Conservation (phyloP, 306 rosid species). For the Glycine tomentella region DNA sequence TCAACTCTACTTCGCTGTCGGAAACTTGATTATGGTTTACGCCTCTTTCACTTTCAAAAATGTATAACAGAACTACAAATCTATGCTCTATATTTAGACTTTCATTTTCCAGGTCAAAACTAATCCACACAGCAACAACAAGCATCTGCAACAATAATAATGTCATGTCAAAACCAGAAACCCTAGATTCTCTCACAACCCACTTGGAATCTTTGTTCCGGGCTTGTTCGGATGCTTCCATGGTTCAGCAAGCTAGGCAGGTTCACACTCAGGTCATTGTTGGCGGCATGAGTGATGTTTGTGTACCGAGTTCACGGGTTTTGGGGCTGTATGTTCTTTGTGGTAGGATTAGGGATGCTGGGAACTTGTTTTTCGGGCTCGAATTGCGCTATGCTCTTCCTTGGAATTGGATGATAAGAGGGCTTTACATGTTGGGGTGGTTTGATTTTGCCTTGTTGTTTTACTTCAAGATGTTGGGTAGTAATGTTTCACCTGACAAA, state of each 20-base stretch:
- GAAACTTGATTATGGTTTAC: constrained; percentile 16
- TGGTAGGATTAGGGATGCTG: constrained; percentile 63
- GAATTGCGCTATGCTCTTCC: constrained; percentile 60
- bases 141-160: constrained; percentile 21
- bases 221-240: constrained; percentile 54
- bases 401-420: constrained; percentile 93
- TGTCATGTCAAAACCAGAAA: constrained; percentile 11
- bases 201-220: constrained; percentile 59
- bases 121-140: constrained; percentile 31
- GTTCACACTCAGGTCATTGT: constrained; percentile 67
- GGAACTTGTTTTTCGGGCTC: constrained; percentile 65
- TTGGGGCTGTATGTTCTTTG: constrained; percentile 74
- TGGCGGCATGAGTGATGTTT: constrained; percentile 50
- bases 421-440: constrained; percentile 63
- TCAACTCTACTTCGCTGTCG: background rate
- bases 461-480: constrained; percentile 81
- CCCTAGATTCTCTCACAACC: constrained; percentile 47
- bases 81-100: constrained; percentile 26
- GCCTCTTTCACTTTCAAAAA: constrained; percentile 1
- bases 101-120: constrained; percentile 38
- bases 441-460: constrained; percentile 66
- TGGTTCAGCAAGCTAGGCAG: constrained; percentile 66
- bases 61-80: constrained; percentile 35
- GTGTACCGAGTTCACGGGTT: constrained; percentile 53
- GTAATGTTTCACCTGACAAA: constrained; percentile 74